Evolutionary conservation across 1,139 yeast genomes (phyloP).

Genomic region (Yamadazyma sp.): DNA sequence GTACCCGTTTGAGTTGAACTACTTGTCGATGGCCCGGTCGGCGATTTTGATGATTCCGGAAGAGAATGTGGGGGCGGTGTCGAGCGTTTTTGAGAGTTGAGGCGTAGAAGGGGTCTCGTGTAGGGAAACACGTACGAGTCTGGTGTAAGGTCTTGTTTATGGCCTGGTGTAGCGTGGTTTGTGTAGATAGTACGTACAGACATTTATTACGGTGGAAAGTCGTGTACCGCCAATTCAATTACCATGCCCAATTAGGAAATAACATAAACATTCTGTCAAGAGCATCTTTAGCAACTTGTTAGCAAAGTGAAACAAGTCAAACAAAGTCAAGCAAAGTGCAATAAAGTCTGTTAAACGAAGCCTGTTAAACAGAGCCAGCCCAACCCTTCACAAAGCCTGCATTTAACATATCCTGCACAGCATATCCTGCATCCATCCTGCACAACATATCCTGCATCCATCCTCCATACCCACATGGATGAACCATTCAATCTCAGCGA

Average conservation of each 20-base stretch:
- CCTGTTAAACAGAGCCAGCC: no score
- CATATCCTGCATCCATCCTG: no score
- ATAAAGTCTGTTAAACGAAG: no score
- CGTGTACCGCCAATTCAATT: constrained; percentile 3
- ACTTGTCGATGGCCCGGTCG: constrained; percentile 61
- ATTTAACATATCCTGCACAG: no score
- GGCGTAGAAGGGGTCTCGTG: no score
- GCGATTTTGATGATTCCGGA: constrained; percentile 62
- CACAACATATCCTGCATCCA: neutral
- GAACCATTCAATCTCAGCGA: constrained; percentile 4
- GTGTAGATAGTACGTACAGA: neutral
- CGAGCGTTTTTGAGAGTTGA: neutral
- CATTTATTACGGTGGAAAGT: neutral
- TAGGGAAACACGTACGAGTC: no score
- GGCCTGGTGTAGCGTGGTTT: no score
- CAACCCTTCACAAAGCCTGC: no score
- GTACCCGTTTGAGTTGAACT: constrained; percentile 52
- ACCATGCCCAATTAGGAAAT: constrained; percentile 9
- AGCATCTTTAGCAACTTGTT: no score
- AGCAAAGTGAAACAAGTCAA: neutral
- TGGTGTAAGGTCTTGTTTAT: no score
- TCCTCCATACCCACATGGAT: no score
- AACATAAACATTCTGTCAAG: constrained; percentile 1
- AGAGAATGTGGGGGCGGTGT: constrained; percentile 40
- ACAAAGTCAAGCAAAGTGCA: constrained; percentile 1